Conservation (phyloP, 768 basidiomycete species). For the Termitomyces sp. region DNA sequence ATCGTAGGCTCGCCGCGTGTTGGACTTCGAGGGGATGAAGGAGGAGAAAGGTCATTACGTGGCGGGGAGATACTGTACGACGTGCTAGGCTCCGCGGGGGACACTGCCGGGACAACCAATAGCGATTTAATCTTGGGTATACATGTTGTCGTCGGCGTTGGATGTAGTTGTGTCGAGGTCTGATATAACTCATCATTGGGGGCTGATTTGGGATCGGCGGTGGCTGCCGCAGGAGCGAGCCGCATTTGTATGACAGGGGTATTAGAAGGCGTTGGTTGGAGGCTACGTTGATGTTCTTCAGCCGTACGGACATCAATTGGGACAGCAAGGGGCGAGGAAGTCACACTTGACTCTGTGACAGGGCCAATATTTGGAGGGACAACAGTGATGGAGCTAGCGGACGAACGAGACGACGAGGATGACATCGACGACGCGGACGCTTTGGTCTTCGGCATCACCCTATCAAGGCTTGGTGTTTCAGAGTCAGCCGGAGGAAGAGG, state of each 20-base stretch:
- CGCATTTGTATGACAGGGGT: slow-evolving; percentile 40
- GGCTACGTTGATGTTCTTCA: slow-evolving; percentile 19
- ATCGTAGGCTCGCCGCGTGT: slow-evolving; percentile 24
- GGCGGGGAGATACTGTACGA: slow-evolving; percentile 25
- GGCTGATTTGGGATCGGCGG: slow-evolving; percentile 1
- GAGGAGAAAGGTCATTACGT: slow-evolving; percentile 8
- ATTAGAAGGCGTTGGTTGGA: slow-evolving; percentile 57
- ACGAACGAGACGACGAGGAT: slow-evolving; percentile 19
- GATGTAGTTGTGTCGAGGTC: neutral
- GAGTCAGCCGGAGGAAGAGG: neutral
- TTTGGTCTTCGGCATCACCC: slow-evolving; percentile 6
- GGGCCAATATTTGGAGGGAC: slow-evolving; percentile 1
- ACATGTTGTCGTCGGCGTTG: slow-evolving; percentile 13
- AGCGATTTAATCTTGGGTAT: slow-evolving; percentile 22
- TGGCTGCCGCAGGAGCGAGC: slow-evolving; percentile 12
- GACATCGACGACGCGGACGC: slow-evolving; percentile 13
- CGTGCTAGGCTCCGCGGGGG: slow-evolving; percentile 27
- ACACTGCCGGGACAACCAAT: slow-evolving; percentile 24
- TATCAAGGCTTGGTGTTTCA: neutral
- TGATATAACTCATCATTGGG: slow-evolving; percentile 4
- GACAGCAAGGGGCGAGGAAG: neutral
- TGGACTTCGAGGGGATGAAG: slow-evolving; percentile 14
- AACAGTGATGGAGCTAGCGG: slow-evolving; percentile 20
- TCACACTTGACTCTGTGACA: neutral
- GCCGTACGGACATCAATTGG: slow-evolving; percentile 10